Percentiles rank a stretch among this genome's conserved stretches.
Conservation (phyloP, 139 green algal genomes). For the Pleodorina starrii region DNA sequence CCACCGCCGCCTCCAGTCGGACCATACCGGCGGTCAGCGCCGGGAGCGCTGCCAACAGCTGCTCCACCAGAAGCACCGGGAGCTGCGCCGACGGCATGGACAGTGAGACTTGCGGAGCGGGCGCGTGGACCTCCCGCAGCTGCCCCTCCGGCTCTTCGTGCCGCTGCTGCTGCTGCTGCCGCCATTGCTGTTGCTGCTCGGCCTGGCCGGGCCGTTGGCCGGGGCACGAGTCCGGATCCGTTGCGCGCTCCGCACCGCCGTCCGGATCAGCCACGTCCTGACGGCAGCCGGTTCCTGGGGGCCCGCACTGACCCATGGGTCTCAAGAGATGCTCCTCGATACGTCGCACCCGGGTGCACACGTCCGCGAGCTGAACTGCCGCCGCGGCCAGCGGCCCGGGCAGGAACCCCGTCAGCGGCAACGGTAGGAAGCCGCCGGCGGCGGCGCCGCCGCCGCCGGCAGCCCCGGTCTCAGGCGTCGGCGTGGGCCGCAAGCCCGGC, state of each 20-base stretch:
- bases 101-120: too few species aligned
- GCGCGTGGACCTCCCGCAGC: constrained; percentile 4
- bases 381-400: neutral
- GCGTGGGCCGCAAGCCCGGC: too few species aligned
- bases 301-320: constrained; percentile 6
- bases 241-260: neutral
- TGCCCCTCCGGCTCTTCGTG: neutral
- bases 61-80: neutral
- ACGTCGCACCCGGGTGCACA: neutral
- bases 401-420: neutral
- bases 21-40: neutral
- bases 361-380: neutral
- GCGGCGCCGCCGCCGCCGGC: too few species aligned
- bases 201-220: neutral
- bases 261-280: neutral
- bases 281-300: neutral
- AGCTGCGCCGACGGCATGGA: neutral
- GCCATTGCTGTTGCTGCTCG: too few species aligned
- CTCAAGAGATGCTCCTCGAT: constrained; percentile 9
- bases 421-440: neutral
- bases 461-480: too few species aligned
- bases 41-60: neutral
- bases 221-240: neutral
- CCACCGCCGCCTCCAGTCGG: constrained; percentile 22
- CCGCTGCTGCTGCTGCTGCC: too few species aligned